Conservation (phyloP, 73 alveolate genomes). For the Paramecium biaurelia region DNA sequence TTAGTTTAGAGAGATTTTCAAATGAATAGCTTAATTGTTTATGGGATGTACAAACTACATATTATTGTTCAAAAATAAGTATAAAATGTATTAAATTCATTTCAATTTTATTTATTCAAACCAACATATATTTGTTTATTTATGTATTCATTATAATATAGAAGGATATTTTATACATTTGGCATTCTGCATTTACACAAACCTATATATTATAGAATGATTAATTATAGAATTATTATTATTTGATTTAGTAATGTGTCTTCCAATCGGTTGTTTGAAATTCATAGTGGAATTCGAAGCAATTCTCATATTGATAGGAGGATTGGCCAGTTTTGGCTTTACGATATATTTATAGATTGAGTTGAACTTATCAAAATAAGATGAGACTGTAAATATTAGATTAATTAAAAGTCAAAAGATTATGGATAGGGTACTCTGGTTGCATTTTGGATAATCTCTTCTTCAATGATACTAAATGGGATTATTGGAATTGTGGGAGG, state of each 20-base stretch:
- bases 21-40: background rate
- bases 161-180: background rate
- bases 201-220: background rate
- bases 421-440: background rate
- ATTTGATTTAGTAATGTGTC: background rate
- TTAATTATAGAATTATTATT: background rate
- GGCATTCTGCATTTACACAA: background rate
- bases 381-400: background rate
- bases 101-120: too few relatives aligned
- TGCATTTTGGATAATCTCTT: background rate
- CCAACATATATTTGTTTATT: background rate
- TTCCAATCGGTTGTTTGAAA: background rate
- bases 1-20: background rate
- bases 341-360: background rate
- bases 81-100: too few relatives aligned
- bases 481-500: background rate
- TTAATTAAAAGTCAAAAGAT: background rate
- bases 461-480: background rate
- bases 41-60: background rate
- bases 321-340: background rate
- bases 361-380: background rate
- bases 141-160: background rate
- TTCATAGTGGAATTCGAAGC: background rate
- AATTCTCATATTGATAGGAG: background rate
- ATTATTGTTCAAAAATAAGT: background rate